phyloP scores from a whole-genome alignment of 176 grass and related monocot genomes.

The Dendrocalamus sinicus region DNA sequence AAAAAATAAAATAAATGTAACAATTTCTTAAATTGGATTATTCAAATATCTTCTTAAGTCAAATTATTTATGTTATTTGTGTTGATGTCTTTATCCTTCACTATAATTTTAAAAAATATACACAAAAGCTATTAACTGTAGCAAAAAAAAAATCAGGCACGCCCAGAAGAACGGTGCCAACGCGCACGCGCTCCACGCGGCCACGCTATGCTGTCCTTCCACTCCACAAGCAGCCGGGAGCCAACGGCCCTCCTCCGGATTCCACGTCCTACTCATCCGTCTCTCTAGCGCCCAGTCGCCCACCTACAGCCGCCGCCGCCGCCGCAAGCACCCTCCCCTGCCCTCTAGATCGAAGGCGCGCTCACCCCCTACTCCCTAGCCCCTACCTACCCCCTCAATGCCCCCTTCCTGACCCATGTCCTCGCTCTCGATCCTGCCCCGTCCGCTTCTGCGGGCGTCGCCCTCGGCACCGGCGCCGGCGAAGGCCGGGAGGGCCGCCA shows the following conservation, averaged over 20 bases:
- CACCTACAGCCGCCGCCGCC: not conserved
- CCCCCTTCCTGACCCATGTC: constrained; percentile 48
- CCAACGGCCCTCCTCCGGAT: not conserved
- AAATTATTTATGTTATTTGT: no score
- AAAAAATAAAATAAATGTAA: no score
- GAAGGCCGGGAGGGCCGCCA: constrained; percentile 9
- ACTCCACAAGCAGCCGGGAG: not conserved
- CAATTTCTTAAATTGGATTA: no score
- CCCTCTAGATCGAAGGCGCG: constrained; percentile 7
- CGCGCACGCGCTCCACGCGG: not conserved
- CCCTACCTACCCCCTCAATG: constrained; percentile 28
- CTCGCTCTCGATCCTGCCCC: constrained; percentile 30
- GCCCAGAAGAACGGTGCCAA: no score
- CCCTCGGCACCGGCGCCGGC: not conserved
- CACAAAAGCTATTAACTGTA: no score
- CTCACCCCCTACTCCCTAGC: not conserved
- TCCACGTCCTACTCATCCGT: not conserved
- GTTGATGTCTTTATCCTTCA: no score
- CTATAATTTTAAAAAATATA: no score
- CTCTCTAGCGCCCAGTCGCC: not conserved
- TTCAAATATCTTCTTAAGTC: no score
- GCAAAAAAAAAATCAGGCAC: no score
- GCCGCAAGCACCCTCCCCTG: not conserved
- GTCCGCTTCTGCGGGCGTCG: constrained; percentile 25
- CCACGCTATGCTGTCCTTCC: not conserved